Base-by-base conservation (phyloP, 208 protist species). In the Trypanosoma conorhini region DNA sequence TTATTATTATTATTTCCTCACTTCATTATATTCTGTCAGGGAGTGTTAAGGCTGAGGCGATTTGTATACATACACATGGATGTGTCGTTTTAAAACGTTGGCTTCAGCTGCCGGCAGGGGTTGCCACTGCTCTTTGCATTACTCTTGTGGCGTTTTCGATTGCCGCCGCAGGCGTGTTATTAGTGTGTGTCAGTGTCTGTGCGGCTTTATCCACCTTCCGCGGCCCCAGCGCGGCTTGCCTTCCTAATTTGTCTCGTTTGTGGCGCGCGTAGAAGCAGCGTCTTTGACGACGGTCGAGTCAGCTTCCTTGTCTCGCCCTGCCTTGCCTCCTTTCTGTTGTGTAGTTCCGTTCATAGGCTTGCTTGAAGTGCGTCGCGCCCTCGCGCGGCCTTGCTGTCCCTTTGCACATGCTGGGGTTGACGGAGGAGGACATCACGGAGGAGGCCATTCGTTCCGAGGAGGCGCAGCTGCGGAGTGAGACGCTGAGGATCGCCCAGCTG, bases 401-500 rank as follows among this genome's bases (percentile, higher is more conserved):
- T 24, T 54, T 54, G 1, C 17, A 54, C n/a, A 54, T 54, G 42
- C 17, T 38, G 15, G 38, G 55, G 15, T 70, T 85, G 24, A 80
- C 83, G 5, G 62, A 59, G 17, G 77, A 55, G 9, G 86, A 95
- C 17, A 64, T 92, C 19, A 60, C 81, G 17, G 30, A 74, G 28
- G 51, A 81, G 42, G 67, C 76, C 12, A 91, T 95, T 42, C 72
- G 67, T 56, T 60, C 56, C 21, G 71, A 85, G 72, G 63, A 83
- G 58, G 50, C 68, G 42, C 64, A 71, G 54, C 68, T 87, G 51
- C 40, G 44, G 40, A 62, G 35, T 28, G 38, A 88, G 85, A 65
- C 79, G 83, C 61, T 63, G n/a, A 77, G 83, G 10, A 38, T 79
- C 22, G 72, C 86, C 66, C 68, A 85, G 1, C 74, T 94, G 13